Evolutionary conservation across 2,329 filamentous ascomycete species (phyloP), one percentile per base, ranked within the genome.

Genomic region (Mycogone perniciosa): DNA sequence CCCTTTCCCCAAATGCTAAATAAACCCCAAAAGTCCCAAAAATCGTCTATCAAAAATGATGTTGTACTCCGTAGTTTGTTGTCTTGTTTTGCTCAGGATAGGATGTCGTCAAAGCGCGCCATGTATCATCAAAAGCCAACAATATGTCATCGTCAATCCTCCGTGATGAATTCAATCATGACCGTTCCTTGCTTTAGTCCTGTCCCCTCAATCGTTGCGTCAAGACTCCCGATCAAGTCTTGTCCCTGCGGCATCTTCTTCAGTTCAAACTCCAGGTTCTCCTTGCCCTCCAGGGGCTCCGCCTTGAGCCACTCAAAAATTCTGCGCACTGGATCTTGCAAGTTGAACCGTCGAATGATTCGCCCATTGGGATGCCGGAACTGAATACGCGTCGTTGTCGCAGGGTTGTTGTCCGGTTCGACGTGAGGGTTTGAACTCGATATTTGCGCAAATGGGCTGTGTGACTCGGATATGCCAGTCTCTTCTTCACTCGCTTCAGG

Each of bases 271-370:
- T 82, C 79, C 9, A 86, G 69, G 0, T 86, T 88, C 31, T 81
- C 79, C 67, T 89, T 92, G 60, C 86, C 89, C 58, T 91, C 86
- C 44, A 95, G 69, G 2, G 90, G 88, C 53, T 86, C 83, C 1
- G 91, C 86, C 72, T 97, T 99, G 57, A 99, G 82, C 89, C 91
- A 99, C 71, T 99, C 93, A 68, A 92, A 99, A 42, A 99, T 84
- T 9, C 88, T 82, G 50, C 82, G 79, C 9, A 99, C 90, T 1
- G 80, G 75, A 52, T 99, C 93, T 10, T 80, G 68, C 4, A 91
- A 69, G 7, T 76, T 74, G 69, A 99, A 99, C n/a, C 89, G 82
- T 31, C 90, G 85, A 53, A 99, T 91, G 7, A 96, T 80, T 13
- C 92, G 84, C 1, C 90, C 90, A 8, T 81, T 85, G 1, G 91